Base-by-base conservation (phyloP, 2,329 filamentous ascomycete species). In the Chaetoscypha palmicola region DNA sequence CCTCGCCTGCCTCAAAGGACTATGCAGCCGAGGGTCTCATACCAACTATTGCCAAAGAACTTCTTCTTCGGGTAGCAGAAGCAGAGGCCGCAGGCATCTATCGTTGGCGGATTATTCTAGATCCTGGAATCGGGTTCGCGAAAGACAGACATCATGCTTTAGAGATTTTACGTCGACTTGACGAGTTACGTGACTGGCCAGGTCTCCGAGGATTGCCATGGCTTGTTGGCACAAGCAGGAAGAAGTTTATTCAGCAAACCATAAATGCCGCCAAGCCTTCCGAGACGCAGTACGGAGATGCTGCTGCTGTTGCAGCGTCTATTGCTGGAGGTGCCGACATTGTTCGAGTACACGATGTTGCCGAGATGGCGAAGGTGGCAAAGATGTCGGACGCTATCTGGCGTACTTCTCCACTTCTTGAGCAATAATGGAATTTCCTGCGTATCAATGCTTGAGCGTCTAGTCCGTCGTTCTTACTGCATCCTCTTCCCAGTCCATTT, bases 311-410 rank as follows among this genome's bases (percentile, higher is more conserved):
- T 7, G 83, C 86, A 2, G 88, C 89, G 5, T 87, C 89, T 35
- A 75, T 98, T 22, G 79, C 83, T 49, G 87, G 87, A 5, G 92
- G 92, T 2, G 90, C 90, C 19, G 90, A 97, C 68, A 80, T 98
- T 46, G 82, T 97, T 35, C 74, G 92, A 40, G 89, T 98, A 32
- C 92, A 98, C 66, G 91, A 97, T 68, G 85, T 90, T 11, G 66
- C 71, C 44, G 86, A 92, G 69, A 97, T 97, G 91, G 72, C 67
- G 31, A 76, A 88, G 65, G 89, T 95, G 23, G 80, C 79, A 1
- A 83, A 76, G 61, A 91, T 97, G 81, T 79, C 87, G 7, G 91
- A 97, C 73, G 90, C 89, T n/a, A 89, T 96, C 43, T 94, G 86
- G 77, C 73, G 86, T 33, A 49, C 45, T 17, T 38, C 24, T n/a